Base-by-base conservation (phyloP, 305 asterid species). In the Fraxinus angustifolia region DNA sequence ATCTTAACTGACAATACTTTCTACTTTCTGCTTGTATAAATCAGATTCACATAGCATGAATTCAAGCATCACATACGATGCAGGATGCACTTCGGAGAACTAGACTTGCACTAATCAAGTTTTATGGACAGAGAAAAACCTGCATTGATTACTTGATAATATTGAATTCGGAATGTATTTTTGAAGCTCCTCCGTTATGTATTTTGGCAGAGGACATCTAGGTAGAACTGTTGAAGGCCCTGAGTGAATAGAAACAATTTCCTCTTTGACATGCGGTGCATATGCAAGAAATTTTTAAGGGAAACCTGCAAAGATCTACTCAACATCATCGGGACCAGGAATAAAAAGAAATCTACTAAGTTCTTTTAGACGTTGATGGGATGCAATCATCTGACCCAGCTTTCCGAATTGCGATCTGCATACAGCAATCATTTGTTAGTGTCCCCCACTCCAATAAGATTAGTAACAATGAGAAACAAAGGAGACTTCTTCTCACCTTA, bases 171-270 rank as follows among this genome's bases (percentile, higher is more conserved):
- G 94, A 75, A 96, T 85, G 79, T 88, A 87, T 80, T 86, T 87
- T 79, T 87, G 91, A 81, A 96, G 89, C 83, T 96, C 99, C 85
- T 92, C 98, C 2, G 91, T 92, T 79, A 96, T 84, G 90, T 91
- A 94, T 84, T 91, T 91, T 48, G 98, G 98, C 90, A 96, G 80
- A 78, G 91, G 73, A 82, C 95, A 90, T 87, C 95, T 90, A 78
- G 99, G 99, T 48, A 93, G 87, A 82, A 84, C 97, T 88, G 91
- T 91, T 75, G 97, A 93, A 90, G 99, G 97, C 53, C 99, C 98
- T 94, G 90, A 40, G 83, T 50, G 75, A 76, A 81, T 45, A 48
- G 73, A 45, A 78, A 80, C 8, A 81, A n/a, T 56, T 50, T 45
- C 30, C 40, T 62, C 75, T 33, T 76, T 26, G n/a, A 80, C 45